Evolutionary conservation across 2,329 filamentous ascomycete genomes (phyloP).

Genomic region (Aspergillus candidus): DNA sequence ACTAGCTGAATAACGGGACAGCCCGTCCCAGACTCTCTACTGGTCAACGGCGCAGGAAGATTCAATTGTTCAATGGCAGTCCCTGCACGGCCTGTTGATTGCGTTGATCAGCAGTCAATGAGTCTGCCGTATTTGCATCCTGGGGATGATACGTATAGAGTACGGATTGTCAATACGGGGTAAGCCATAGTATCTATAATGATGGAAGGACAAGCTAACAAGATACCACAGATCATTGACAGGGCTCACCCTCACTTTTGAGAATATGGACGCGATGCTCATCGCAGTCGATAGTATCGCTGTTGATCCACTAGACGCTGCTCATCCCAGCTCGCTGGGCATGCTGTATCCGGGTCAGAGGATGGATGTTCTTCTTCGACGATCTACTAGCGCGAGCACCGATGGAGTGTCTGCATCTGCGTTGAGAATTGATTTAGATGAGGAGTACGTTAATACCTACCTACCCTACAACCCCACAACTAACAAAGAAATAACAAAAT

Average conservation of each 20-base stretch:
- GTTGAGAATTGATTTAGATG: constrained; percentile 31
- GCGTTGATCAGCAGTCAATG: constrained; percentile 21
- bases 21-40: constrained; percentile 45
- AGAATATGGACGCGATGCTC: constrained; percentile 25
- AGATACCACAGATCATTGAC: constrained; percentile 30
- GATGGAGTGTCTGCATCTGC: constrained; percentile 9
- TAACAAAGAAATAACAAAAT: not conserved
- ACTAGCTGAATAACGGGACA: constrained; percentile 13
- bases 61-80: constrained; percentile 45
- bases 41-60: constrained; percentile 43
- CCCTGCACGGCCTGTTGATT: constrained; percentile 42
- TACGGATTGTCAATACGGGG: constrained; percentile 44
- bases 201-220: constrained; percentile 3
- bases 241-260: constrained; percentile 33
- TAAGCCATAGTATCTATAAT: constrained; percentile 9
- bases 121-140: constrained; percentile 21
- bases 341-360: constrained; percentile 42
- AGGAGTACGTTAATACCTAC: constrained; percentile 23
- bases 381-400: constrained; percentile 8
- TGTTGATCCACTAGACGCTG: constrained; percentile 18
- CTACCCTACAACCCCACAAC: not conserved
- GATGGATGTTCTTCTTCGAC: constrained; percentile 35
- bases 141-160: constrained; percentile 24
- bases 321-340: constrained; percentile 30
- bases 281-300: constrained; percentile 39